Evolutionary conservation across 2,329 filamentous ascomycete genomes (phyloP), one percentile per base, ranked within the genome.

Genomic region (Botrytis fragariae): DNA sequence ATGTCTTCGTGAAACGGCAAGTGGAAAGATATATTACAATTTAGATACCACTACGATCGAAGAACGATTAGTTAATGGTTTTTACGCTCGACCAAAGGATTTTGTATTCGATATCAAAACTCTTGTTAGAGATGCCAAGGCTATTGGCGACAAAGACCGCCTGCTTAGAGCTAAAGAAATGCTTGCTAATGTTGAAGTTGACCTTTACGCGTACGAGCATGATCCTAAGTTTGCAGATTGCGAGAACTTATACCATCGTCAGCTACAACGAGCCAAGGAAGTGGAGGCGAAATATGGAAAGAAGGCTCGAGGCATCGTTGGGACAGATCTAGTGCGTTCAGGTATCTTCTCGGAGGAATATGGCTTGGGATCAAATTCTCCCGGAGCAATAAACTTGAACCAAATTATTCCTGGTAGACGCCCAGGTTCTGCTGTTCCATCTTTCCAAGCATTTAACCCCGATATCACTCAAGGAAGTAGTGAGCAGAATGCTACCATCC

Each of bases 61-160:
- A 84, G 94, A 97, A 81, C 91, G 96, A n/a, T 86, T 99, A 48
- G 97, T 94, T 7, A 98, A 99, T 81, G 96, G 96, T 8, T 99
- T 94, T 83, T 99, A 99, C 83, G 93, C 94, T 78, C 90, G 95
- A 18, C 93, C 95, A 0, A 91, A 91, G 78, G 95, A 98, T 81
- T 99, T 98, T 80, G 83, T 97, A 69, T 90, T 91, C 59, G 96
- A 99, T 81, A 93, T 98, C 79, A 93, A 92, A 81, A 89, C 91
- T 51, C 85, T 99, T 8, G 91, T 92, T 35, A 95, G 93, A 81
- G 96, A 99, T 83, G 91, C 95, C 18, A 93, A 91, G 80, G 91
- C 90, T 18, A 88, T 91, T 73, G 93, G 92, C n/a, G 95, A 98
- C 79, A 90, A 91, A 78, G 92, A 97, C 75, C 88, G 94, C 59